Evolutionary conservation across 2,329 filamentous ascomycete genomes (phyloP).

Genomic region (Pseudogymnoascus sp.): DNA sequence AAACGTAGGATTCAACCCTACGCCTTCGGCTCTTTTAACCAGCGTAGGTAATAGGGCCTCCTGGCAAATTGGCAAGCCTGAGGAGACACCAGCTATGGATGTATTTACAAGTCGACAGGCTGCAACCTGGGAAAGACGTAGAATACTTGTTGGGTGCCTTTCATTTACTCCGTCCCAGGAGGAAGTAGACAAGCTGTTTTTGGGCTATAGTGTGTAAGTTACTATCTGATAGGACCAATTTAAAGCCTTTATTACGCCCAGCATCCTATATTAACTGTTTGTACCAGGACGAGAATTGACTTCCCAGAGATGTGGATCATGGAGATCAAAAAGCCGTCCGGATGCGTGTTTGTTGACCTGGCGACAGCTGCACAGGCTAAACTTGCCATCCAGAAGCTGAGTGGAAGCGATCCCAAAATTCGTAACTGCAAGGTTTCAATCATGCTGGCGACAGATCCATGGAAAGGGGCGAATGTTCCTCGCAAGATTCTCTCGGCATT

Average conservation of each 20-base stretch:
- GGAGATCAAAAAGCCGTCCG: neutral
- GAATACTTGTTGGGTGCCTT: neutral
- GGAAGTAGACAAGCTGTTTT: neutral
- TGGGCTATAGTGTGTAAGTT: neutral
- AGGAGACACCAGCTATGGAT: neutral
- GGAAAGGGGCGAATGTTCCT: neutral
- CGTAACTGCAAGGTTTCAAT: neutral
- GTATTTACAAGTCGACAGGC: neutral
- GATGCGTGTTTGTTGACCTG: neutral
- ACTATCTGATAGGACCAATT: neutral
- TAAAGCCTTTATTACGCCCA: neutral
- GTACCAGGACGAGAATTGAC: neutral
- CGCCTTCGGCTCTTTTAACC: neutral
- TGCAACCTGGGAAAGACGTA: neutral
- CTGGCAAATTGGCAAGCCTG: neutral
- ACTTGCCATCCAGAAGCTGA: neutral
- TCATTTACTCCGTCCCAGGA: neutral
- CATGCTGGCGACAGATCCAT: neutral
- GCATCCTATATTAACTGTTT: neutral
- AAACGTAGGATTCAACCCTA: neutral
- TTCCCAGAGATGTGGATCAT: neutral
- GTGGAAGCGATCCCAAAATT: neutral
- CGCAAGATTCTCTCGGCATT: neutral
- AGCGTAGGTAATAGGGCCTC: neutral
- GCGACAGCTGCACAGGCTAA: neutral